phyloP scores from a whole-genome alignment of 768 basidiomycete species.

The Mycena kentingensis region DNA sequence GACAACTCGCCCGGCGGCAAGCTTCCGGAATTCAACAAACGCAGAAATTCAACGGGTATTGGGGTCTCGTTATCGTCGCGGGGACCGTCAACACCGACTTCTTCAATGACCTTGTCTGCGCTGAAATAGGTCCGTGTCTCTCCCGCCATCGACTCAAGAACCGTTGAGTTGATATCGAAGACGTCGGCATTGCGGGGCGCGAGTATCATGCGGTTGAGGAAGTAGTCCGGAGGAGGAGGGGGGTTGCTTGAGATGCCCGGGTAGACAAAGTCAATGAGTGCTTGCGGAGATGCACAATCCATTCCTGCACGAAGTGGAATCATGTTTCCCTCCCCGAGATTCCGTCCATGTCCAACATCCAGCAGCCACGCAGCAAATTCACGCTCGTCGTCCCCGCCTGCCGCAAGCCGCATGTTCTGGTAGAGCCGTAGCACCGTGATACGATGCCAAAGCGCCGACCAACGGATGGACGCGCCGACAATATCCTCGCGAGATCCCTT shows the following conservation, averaged over 20 bases:
- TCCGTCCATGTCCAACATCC: conserved; percentile 22
- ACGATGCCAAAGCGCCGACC: conserved; percentile 37
- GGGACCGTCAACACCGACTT: conserved; percentile 22
- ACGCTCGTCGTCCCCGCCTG: conserved; percentile 25
- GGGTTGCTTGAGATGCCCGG: conserved; percentile 10
- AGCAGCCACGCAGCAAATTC: conserved; percentile 19
- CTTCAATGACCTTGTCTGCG: conserved; percentile 30
- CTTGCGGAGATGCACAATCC: conserved; percentile 25
- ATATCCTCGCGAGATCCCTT: conserved; percentile 37
- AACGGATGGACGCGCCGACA: conserved; percentile 33
- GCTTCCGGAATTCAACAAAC: conserved; percentile 37
- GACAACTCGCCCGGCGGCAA: conserved; percentile 41
- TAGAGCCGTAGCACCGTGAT: conserved; percentile 30
- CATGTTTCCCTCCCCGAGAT: conserved; percentile 4
- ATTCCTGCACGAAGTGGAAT: conserved; percentile 7
- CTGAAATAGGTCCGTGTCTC: conserved; percentile 25
- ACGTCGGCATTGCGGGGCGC: conserved; percentile 40
- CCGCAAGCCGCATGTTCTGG: conserved; percentile 40
- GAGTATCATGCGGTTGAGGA: conserved; percentile 39
- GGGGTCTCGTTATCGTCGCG: conserved; percentile 26
- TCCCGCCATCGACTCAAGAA: conserved; percentile 30
- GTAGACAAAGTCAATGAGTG: conserved; percentile 34
- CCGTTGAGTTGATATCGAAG: conserved; percentile 32
- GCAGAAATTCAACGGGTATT: conserved; percentile 41
- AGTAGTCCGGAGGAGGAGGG: conserved; percentile 30